Conservation (phyloP, 768 basidiomycete species). For the Collybiopsis luxurians region DNA sequence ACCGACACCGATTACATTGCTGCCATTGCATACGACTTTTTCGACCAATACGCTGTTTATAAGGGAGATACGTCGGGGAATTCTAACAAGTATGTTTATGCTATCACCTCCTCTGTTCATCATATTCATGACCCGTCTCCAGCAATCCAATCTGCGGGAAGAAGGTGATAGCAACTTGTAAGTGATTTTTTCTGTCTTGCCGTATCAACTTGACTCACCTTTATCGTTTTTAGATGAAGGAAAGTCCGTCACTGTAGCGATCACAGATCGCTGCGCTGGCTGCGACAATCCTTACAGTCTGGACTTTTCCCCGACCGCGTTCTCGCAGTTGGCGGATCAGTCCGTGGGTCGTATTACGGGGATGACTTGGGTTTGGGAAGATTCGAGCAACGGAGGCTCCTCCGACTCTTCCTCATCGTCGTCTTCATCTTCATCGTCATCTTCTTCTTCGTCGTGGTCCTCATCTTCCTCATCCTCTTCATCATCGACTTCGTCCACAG, state of each 20-base stretch:
- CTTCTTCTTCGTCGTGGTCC: not conserved
- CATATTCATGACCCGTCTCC: not conserved
- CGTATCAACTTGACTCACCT: not conserved
- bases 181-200: not conserved
- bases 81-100: conserved; percentile 1
- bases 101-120: not conserved
- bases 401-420: not conserved
- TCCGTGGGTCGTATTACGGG: conserved; percentile 6
- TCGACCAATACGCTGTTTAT: conserved; percentile 6
- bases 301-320: conserved; percentile 7
- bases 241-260: conserved; percentile 26
- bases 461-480: no score
- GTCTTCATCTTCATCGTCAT: not conserved
- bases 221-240: conserved; percentile 28
- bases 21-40: conserved; percentile 5
- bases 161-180: conserved; percentile 33
- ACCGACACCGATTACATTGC: not conserved
- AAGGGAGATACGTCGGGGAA: conserved; percentile 4
- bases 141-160: conserved; percentile 48
- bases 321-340: conserved; percentile 8
- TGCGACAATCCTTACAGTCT: conserved; percentile 22
- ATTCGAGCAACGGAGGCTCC: not conserved
- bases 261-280: conserved; percentile 43
- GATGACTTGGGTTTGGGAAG: conserved; percentile 5
- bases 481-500: not conserved